Evolutionary conservation across 169 alveolate species (phyloP), one percentile per base, ranked within the genome.

Genomic region (Plasmodium gonderi): DNA sequence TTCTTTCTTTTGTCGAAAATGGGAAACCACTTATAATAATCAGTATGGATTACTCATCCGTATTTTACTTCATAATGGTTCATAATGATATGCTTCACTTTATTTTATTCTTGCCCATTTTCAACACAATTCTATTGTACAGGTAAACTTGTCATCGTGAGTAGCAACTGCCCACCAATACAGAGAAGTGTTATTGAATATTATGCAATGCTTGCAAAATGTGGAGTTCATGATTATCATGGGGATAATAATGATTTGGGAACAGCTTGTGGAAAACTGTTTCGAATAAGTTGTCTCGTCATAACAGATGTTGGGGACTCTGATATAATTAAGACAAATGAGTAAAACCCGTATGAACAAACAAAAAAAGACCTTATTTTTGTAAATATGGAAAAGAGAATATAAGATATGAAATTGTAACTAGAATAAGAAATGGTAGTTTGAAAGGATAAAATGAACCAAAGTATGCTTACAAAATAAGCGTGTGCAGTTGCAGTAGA

Each of bases 161-260:
- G 99, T 93, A 98, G 98, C 98, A 99, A 99, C 97, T 98, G 99
- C 97, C 99, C 99, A 38, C 98, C 99, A 82, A 97, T 99, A 47
- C 98, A 99, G 95, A 97, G 99, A 94, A 97, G 99, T 51, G 99
- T 98, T 94, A 96, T 99, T 65, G 99, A 99, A 95, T 99, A 99
- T 96, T 98, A 99, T 95, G 99, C 99, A 36, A 98, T 98, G 99
- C 97, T 98, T 87, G 97, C 99, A 91, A 98, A 98, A 98, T 95
- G 98, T 92, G 98, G 98, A 69, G 98, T 98, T 79, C 99, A 98
- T 95, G 98, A 97, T 96, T 98, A 96, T 96, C 96, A 96, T 79
- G 99, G 99, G 54, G 98, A 97, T 93, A 98, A 98, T 96, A 98
- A 97, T 90, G 99, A 98, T 82, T 95, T 98, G 44, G 99, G 99